Percentiles rank a stretch among this genome's conserved stretches.
Conservation (phyloP, 1,284 basidiomycete species). For the Ustilago crameri region DNA sequence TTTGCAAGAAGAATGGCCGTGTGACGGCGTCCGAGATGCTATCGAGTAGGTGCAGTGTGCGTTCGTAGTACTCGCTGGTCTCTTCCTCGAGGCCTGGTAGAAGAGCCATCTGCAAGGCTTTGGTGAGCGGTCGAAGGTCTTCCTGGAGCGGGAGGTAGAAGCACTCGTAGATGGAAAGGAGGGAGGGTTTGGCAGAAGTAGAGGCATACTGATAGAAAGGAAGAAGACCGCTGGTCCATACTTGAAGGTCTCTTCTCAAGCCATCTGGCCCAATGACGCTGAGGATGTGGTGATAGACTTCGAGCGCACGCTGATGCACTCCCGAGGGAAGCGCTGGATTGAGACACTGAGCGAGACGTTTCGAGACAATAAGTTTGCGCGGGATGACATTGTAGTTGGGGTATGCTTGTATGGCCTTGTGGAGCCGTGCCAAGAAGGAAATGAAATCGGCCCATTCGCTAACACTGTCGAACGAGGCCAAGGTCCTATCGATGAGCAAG, state of each 20-base stretch:
- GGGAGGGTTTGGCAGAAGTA: constrained; percentile 74
- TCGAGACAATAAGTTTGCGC: constrained; percentile 90
- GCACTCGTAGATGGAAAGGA: constrained; percentile 58
- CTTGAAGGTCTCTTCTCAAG: constrained; percentile 82
- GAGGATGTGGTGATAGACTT: constrained; percentile 93
- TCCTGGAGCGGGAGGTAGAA: constrained; percentile 84
- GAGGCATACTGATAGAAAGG: constrained; percentile 99
- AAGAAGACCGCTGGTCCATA: constrained; percentile 96
- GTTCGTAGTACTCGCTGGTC: constrained; percentile 80
- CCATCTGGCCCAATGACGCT: constrained; percentile 89
- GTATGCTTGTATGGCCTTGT: constrained; percentile 93
- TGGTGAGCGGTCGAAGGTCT: constrained; percentile 86
- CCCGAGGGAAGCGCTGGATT: constrained; percentile 96
- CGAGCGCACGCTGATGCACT: constrained; percentile 93
- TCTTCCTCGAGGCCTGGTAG: constrained; percentile 74
- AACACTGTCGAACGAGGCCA: constrained; percentile 93
- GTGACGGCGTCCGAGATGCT: constrained; percentile 77
- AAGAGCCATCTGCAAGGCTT: constrained; percentile 90
- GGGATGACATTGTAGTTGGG: constrained; percentile 95
- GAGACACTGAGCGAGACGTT: constrained; percentile 93
- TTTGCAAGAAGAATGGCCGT: constrained; percentile 90
- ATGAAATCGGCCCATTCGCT: constrained; percentile 99
- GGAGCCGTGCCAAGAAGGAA: constrained; percentile 90
- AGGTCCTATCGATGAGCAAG: constrained; percentile 87
- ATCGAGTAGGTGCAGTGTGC: constrained; percentile 85